Evolutionary conservation across 148 eudicot genomes (phyloP), one percentile per base, ranked within the genome.

Genomic region (Vaccinium macrocarpon): DNA sequence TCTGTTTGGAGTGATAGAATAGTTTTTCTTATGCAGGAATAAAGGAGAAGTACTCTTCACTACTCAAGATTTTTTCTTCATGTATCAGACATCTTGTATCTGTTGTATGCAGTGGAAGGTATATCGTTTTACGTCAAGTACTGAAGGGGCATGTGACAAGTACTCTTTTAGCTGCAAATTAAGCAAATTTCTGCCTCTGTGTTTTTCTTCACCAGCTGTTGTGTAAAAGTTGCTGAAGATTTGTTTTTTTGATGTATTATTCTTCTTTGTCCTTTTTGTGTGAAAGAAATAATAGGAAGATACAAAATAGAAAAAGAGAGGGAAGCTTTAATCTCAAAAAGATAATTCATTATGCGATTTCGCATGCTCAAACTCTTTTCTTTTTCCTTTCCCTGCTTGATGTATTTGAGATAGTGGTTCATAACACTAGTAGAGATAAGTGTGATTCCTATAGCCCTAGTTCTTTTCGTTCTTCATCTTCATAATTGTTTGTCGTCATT

Each of bases 101-200:
- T 74, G 83, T 93, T 62, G 80, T 90, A 48, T 82, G 89, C 84
- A 86, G 56, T 71, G 94, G 95, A 87, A 93, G 98, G 98, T 93
- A 91, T 81, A 55, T 71, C 35, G 15, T 23, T 73, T 76, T 38
- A 70, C 11, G 21, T 53, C 11, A 32, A 82, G 35, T 16, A 59
- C 10, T 14, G 25, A 35, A 55, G n/a, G 18, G 62, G 68, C 49
- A 10, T 79, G 4, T 32, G 15, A 16, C 27, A 78, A 78, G 6
- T 42, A 55, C 2, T 25, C 79, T 10, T 82, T 29, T 51, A 68
- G 76, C 83, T 81, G 74, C 74, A 49, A 15, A 27, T 50, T 48
- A 66, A 68, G 68, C 70, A 79, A 32, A 57, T 56, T 38, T 35
- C 64, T 80, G 27, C 29, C n/a, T 52, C 2, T 15, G 50, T 42